phyloP scores from a whole-genome alignment of 495 filamentous ascomycete genomes.

The Penicillium alfredii region DNA sequence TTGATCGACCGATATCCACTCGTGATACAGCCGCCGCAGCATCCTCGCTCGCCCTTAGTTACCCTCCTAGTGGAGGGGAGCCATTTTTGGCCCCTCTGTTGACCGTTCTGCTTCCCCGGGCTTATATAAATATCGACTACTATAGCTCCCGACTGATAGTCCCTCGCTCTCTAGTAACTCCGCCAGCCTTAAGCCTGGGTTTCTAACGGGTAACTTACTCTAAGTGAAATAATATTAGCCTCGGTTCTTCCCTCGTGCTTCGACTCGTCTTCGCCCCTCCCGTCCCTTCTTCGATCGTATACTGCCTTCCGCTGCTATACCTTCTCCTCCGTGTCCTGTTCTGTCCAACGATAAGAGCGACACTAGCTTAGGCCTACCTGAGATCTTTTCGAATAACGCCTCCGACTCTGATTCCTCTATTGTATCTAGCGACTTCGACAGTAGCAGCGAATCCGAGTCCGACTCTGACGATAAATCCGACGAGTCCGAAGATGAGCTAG shows the following conservation, averaged over 20 bases:
- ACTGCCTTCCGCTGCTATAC: conserved; percentile 1
- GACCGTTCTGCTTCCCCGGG: conserved; percentile 4
- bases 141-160: conserved; percentile 6
- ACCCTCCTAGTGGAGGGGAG: conserved; percentile 3
- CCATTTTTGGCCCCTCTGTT: conserved; percentile 7
- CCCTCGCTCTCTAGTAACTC: conserved; percentile 8
- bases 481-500: too few species aligned
- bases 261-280: conserved; percentile 4
- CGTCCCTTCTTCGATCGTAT: conserved; percentile 5
- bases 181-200: conserved; percentile 4
- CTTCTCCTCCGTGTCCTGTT: conserved; percentile 4
- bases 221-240: conserved; percentile 6
- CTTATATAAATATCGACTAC: conserved; percentile 13
- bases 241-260: conserved; percentile 5
- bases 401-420: conserved; percentile 10
- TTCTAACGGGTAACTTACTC: conserved; percentile 6
- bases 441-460: conserved; percentile 11
- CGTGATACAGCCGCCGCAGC: neutral
- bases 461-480: conserved; percentile 15
- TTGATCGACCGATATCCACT: conserved; percentile 2
- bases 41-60: neutral
- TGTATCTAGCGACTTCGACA: conserved; percentile 5
- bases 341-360: conserved; percentile 9
- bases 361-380: conserved; percentile 5
- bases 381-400: conserved; percentile 9